phyloP scores from a whole-genome alignment of 2,329 filamentous ascomycete genomes.

The Lachnellula arida region DNA sequence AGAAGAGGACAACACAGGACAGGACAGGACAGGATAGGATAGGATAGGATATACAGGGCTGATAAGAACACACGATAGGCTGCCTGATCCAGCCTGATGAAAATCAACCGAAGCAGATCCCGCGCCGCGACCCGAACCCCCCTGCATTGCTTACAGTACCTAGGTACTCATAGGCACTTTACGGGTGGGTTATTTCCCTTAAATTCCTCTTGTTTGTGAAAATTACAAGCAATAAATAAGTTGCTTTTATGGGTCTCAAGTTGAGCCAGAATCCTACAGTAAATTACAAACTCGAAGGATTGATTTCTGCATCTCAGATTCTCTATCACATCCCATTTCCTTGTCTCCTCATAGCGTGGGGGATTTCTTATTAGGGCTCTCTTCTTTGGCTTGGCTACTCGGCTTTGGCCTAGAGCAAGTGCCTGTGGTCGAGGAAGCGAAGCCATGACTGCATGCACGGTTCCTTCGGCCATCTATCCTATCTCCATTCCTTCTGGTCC shows the following conservation, averaged over 20 bases:
- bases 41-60: neutral
- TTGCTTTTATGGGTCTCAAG: neutral
- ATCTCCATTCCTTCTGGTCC: no score
- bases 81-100: no score
- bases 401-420: no score
- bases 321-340: no score
- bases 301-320: no score
- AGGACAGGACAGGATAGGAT: neutral
- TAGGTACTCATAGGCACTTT: neutral
- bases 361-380: no score
- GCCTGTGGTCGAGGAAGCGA: neutral
- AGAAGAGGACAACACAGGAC: neutral
- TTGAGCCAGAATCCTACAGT: neutral
- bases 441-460: neutral
- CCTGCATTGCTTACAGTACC: neutral
- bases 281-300: no score
- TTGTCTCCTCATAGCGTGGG: no score
- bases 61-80: neutral
- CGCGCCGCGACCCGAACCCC: neutral
- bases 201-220: no score
- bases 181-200: no score
- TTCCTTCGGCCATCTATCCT: neutral
- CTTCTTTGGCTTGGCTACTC: no score
- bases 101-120: neutral
- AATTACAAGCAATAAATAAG: no score